These are phyloP conservation scores for Mariannaea elegans DNA, from an alignment of 2,329 filamentous ascomycete species.

Conservation along the genomic window DNA sequence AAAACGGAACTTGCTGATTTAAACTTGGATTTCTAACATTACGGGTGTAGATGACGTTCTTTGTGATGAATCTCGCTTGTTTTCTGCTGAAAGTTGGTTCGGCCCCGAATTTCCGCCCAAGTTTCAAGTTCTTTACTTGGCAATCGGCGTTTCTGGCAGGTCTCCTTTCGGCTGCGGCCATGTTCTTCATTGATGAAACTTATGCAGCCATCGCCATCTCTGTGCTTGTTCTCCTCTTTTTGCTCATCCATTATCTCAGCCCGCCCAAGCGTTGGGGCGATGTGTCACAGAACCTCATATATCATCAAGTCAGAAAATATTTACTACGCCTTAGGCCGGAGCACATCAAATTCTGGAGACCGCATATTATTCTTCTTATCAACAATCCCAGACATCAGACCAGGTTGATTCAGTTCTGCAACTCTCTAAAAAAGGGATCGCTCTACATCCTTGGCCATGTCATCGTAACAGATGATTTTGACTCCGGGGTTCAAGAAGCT, in stretches of 20 bases:
- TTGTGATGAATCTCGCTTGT: constrained; percentile 87
- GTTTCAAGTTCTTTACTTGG: constrained; percentile 90
- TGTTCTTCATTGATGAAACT: constrained; percentile 89
- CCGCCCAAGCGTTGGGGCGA: constrained; percentile 91
- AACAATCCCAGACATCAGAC: constrained; percentile 85
- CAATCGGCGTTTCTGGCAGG: constrained; percentile 80
- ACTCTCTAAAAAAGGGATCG: constrained; percentile 87
- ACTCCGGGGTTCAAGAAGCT: constrained; percentile 79
- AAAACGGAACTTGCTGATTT: too few relatives aligned
- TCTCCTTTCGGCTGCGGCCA: constrained; percentile 78
- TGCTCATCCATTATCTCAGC: constrained; percentile 85
- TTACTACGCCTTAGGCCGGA: constrained; percentile 83
- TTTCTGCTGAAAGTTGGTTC: constrained; percentile 88
- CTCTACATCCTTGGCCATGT: constrained; percentile 89
- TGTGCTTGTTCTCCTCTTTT: constrained; percentile 78
- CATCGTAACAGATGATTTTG: constrained; percentile 86
- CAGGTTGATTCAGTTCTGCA: constrained; percentile 88
- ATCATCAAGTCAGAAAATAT: constrained; percentile 87
- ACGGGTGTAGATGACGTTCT: constrained; percentile 76
- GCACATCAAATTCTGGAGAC: constrained; percentile 93
- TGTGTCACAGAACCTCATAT: constrained; percentile 88
- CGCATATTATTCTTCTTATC: constrained; percentile 84
- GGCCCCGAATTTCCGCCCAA: constrained; percentile 87
- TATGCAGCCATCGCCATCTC: constrained; percentile 81
- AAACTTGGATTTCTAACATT: constrained; percentile 15